These are phyloP conservation scores for Phytophthora citrophthora DNA, from an alignment of 352 stramenopile genomes.

Conservation along the genomic window DNA sequence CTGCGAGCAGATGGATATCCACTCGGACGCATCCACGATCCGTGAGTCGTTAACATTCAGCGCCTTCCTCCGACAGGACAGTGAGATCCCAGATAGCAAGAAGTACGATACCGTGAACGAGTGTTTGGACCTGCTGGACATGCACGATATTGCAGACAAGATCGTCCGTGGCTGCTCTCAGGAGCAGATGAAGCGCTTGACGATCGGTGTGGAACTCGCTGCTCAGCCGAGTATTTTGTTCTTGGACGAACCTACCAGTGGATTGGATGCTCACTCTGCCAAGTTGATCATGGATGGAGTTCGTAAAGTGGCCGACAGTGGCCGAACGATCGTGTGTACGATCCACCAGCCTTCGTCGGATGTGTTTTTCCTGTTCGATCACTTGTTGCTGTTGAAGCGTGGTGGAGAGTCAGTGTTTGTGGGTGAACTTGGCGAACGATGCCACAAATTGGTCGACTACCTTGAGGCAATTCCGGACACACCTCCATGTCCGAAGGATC, in stretches of 20 bases:
- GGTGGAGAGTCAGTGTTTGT: slow-evolving; percentile 56
- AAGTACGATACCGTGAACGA: slow-evolving; percentile 46
- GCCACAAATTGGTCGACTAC: slow-evolving; percentile 46
- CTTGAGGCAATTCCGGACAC: slow-evolving; percentile 43
- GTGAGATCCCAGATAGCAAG: slow-evolving; percentile 22
- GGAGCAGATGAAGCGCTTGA: slow-evolving; percentile 56
- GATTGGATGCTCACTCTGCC: slow-evolving; percentile 81
- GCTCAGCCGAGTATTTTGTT: slow-evolving; percentile 87
- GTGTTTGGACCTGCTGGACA: slow-evolving; percentile 41
- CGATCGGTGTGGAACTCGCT: slow-evolving; percentile 68
- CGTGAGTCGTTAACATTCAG: slow-evolving; percentile 58
- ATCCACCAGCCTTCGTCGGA: slow-evolving; percentile 92
- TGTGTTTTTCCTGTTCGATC: slow-evolving; percentile 89
- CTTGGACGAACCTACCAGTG: slow-evolving; percentile 72
- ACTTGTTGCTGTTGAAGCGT: slow-evolving; percentile 70
- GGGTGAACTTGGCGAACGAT: slow-evolving; percentile 46
- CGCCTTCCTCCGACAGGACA: slow-evolving; percentile 36
- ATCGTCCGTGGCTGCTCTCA: slow-evolving; percentile 37
- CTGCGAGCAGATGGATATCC: slow-evolving; percentile 84
- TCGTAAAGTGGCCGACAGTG: slow-evolving; percentile 72
- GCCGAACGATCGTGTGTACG: slow-evolving; percentile 82
- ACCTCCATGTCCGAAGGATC: slow-evolving; percentile 29
- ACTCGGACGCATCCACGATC: slow-evolving; percentile 85
- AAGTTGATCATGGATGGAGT: slow-evolving; percentile 81
- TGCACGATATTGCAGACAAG: slow-evolving; percentile 45